phyloP scores from a whole-genome alignment of 257 asterid species.

The Penstemon barbatus region DNA sequence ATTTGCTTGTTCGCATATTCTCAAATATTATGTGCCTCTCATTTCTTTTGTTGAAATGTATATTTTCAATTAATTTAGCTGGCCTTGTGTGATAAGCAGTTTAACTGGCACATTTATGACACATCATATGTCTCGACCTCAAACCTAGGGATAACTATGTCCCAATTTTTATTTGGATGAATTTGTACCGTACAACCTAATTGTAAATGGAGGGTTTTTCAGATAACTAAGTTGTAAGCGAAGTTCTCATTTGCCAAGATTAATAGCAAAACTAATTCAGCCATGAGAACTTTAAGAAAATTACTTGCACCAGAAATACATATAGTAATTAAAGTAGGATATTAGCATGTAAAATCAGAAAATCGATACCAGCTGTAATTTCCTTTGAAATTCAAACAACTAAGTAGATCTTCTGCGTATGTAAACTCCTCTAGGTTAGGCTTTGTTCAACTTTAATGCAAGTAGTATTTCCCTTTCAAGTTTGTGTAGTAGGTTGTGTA shows the following conservation, averaged over 20 bases:
- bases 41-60: slow-evolving; percentile 4
- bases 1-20: slow-evolving; percentile 12
- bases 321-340: too few species aligned
- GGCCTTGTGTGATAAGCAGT: neutral
- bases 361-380: too few species aligned
- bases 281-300: too few species aligned
- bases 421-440: too few species aligned
- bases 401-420: too few species aligned
- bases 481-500: too few species aligned
- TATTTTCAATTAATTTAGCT: neutral
- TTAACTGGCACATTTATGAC: neutral
- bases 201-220: neutral
- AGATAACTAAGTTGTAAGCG: neutral
- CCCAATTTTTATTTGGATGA: neutral
- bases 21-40: slow-evolving; percentile 15
- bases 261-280: too few species aligned
- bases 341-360: too few species aligned
- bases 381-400: too few species aligned
- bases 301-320: too few species aligned
- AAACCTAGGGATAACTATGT: neutral
- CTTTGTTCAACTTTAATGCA: too few species aligned
- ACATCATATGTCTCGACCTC: neutral
- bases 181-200: slow-evolving; percentile 2
- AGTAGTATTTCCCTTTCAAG: too few species aligned
- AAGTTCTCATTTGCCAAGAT: neutral